phyloP scores from a whole-genome alignment of 2,329 filamentous ascomycete genomes.

The Coniochaeta pulveracea region DNA sequence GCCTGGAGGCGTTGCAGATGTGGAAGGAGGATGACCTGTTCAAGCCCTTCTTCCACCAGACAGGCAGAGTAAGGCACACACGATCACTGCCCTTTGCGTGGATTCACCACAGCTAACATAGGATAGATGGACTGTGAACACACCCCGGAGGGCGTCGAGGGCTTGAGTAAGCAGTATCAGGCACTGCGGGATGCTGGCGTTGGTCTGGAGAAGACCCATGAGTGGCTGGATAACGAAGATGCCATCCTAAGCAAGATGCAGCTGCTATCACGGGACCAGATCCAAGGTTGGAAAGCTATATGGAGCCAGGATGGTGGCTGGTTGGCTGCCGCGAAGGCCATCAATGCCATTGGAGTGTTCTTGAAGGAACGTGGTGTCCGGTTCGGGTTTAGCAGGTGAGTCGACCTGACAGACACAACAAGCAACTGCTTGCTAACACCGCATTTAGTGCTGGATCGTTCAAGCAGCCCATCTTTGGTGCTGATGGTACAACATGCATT shows the following conservation, averaged over 20 bases:
- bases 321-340: constrained; percentile 33
- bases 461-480: constrained; percentile 25
- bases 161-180: constrained; percentile 19
- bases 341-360: constrained; percentile 29
- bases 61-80: constrained; percentile 23
- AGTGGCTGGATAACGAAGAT: constrained; percentile 31
- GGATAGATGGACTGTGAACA: constrained; percentile 1
- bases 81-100: too few relatives aligned
- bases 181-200: constrained; percentile 24
- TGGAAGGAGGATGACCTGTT: constrained; percentile 32
- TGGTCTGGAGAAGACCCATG: constrained; percentile 24
- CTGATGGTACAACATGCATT: constrained; percentile 22
- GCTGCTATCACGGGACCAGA: constrained; percentile 23
- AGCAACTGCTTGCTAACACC: constrained; percentile 3
- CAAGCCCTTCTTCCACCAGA: constrained; percentile 30
- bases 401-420: background rate
- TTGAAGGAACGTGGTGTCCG: constrained; percentile 24
- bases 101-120: background rate
- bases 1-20: constrained; percentile 21
- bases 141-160: background rate
- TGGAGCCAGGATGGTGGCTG: constrained; percentile 31
- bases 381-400: constrained; percentile 23
- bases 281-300: constrained; percentile 33
- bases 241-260: constrained; percentile 28
- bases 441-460: constrained; percentile 27